These are phyloP conservation scores for Rhododendron molle DNA, from an alignment of 148 eudicot species.

Conservation along the genomic window DNA sequence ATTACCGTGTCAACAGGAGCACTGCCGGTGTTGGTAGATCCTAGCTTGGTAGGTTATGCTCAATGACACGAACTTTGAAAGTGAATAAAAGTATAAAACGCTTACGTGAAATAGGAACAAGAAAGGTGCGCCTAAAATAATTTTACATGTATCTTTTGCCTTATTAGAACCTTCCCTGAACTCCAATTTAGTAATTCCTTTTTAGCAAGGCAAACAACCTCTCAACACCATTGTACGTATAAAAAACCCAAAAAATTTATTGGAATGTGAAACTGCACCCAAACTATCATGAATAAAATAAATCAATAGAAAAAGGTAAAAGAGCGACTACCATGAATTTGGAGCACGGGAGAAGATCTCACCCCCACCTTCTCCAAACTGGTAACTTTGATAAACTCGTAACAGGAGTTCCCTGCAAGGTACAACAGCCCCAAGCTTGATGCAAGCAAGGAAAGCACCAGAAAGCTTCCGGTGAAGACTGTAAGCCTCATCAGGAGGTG, in stretches of 20 bases:
- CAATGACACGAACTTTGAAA: not conserved
- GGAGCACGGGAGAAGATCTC: constrained; percentile 19
- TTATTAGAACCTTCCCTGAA: not conserved
- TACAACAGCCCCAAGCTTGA: constrained; percentile 92
- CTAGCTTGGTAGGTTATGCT: not conserved
- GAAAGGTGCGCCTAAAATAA: not conserved
- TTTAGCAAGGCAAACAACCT: not conserved
- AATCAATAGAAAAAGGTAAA: not conserved
- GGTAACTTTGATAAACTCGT: constrained; percentile 47
- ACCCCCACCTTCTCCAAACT: constrained; percentile 46
- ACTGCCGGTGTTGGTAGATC: not conserved
- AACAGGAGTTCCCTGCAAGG: constrained; percentile 90
- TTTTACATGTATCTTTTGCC: not conserved
- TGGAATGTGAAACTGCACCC: constrained; percentile 4
- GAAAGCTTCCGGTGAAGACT: constrained; percentile 96
- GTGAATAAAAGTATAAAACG: not conserved
- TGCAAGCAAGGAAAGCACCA: constrained; percentile 92
- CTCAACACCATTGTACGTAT: not conserved
- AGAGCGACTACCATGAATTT: constrained; percentile 9
- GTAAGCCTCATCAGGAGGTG: constrained; percentile 96
- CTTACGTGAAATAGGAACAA: not conserved
- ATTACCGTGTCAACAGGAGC: not conserved
- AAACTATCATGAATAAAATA: not conserved
- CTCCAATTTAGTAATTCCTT: not conserved
- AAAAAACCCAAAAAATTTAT: not conserved